Evolutionary conservation across 169 alveolate species (phyloP).

Genomic region (Neospora caninum): DNA sequence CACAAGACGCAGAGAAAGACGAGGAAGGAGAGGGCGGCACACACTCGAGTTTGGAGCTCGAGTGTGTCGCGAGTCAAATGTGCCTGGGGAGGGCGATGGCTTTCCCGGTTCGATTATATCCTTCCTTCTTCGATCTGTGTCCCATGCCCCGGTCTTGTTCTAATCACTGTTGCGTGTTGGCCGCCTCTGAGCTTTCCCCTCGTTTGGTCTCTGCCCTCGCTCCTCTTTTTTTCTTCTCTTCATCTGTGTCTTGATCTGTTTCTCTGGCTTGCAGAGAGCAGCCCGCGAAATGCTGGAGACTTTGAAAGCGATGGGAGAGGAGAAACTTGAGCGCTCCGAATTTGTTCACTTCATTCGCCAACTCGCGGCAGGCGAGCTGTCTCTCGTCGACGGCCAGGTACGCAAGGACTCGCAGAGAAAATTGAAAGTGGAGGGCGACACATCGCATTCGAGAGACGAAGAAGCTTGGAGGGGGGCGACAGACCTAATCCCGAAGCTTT

Average conservation of each 20-base stretch:
- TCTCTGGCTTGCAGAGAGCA: neutral
- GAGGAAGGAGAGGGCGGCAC: no score
- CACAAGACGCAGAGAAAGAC: no score
- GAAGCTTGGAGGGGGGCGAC: no score
- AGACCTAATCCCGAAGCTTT: no score
- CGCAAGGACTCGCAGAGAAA: neutral
- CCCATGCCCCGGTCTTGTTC: no score
- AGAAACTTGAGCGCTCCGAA: neutral
- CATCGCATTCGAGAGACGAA: no score
- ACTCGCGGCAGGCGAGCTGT: neutral
- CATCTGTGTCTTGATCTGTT: neutral
- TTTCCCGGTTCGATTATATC: no score
- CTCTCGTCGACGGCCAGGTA: neutral
- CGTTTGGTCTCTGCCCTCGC: neutral
- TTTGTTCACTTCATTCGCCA: neutral
- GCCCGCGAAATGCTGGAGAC: constrained; percentile 11
- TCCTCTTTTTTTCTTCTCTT: neutral
- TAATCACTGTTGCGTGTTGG: neutral
- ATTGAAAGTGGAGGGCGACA: no score
- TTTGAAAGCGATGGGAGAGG: neutral
- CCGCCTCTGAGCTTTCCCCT: neutral
- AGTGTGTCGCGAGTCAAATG: no score
- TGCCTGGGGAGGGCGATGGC: no score
- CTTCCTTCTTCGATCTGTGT: no score
- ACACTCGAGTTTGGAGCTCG: no score